A percentile compares a stretch with the other conserved stretches of the same genome.
Evolutionary conservation across 352 stramenopile species (phyloP).

Genomic region (Globisporangium alternatum): DNA sequence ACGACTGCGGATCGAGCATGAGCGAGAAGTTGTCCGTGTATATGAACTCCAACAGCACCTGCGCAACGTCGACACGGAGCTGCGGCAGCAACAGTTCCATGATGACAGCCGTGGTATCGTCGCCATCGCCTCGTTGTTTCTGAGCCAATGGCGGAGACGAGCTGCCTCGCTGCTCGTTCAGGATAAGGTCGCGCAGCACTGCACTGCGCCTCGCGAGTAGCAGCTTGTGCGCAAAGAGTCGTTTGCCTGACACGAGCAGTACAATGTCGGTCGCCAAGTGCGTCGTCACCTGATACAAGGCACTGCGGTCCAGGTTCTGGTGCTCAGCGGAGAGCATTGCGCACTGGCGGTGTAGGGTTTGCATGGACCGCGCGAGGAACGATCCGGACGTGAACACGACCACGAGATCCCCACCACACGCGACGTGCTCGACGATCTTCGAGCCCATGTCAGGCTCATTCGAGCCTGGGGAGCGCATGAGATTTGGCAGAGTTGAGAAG

Average conservation of each 20-base stretch:
- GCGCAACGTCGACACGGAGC: slow-evolving; percentile 51
- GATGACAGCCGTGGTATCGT: not conserved
- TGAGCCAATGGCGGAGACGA: not conserved
- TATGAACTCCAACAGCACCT: slow-evolving; percentile 59
- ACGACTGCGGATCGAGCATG: slow-evolving; percentile 44
- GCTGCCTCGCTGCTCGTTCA: slow-evolving; percentile 39
- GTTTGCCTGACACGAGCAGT: slow-evolving; percentile 43
- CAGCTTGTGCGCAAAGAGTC: slow-evolving; percentile 48
- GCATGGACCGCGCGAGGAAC: slow-evolving; percentile 48
- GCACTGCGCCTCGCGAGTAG: slow-evolving; percentile 54
- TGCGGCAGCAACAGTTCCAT: slow-evolving; percentile 52
- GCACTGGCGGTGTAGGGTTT: slow-evolving; percentile 26
- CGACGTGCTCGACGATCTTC: slow-evolving; percentile 40
- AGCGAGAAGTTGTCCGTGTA: slow-evolving; percentile 66
- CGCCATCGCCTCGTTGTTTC: not conserved
- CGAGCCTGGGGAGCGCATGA: slow-evolving; percentile 8
- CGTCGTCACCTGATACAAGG: not conserved
- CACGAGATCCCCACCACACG: slow-evolving; percentile 45
- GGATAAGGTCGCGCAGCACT: slow-evolving; percentile 51
- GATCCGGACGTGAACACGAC: slow-evolving; percentile 47
- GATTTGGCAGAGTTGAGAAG: slow-evolving; percentile 6
- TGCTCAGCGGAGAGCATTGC: slow-evolving; percentile 2
- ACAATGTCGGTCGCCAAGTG: slow-evolving; percentile 31
- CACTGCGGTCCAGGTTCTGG: slow-evolving; percentile 8
- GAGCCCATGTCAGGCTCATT: slow-evolving; percentile 18